A percentile compares a stretch with the other conserved stretches of the same genome.
These are phyloP conservation scores for Boletus vermiculosoides DNA, from an alignment of 768 basidiomycete species.

Conservation along the genomic window DNA sequence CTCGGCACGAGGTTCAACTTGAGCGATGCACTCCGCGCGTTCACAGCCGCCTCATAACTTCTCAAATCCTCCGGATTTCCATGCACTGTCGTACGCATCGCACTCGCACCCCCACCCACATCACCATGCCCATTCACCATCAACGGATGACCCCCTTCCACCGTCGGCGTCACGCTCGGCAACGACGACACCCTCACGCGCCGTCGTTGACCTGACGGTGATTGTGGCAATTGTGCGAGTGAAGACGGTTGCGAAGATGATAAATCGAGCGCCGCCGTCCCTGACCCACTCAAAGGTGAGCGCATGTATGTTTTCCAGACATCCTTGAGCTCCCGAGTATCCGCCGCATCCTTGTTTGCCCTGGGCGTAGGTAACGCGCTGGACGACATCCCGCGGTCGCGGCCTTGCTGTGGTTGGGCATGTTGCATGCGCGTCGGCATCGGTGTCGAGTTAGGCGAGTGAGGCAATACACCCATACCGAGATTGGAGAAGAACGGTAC, in stretches of 20 bases:
- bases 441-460: conserved; percentile 49
- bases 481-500: conserved; percentile 58
- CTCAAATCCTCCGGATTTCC: conserved; percentile 59
- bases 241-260: conserved; percentile 11
- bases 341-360: conserved; percentile 33
- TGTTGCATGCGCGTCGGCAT: conserved; percentile 39
- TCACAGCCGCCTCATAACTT: conserved; percentile 72
- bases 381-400: conserved; percentile 27
- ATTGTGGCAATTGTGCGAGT: conserved; percentile 24
- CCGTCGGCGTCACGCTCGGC: conserved; percentile 67
- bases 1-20: conserved; percentile 54
- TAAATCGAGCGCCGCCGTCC: conserved; percentile 8
- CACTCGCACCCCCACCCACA: too few species aligned
- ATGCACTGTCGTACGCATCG: conserved; percentile 42
- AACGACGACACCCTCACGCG: conserved; percentile 64
- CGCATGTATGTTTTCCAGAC: conserved; percentile 77
- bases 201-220: conserved; percentile 33
- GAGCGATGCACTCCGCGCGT: conserved; percentile 63
- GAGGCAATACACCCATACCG: conserved; percentile 26
- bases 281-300: conserved; percentile 53
- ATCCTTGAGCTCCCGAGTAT: conserved; percentile 54
- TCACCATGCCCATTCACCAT: conserved; percentile 20
- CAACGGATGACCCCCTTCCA: conserved; percentile 22
- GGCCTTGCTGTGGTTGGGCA: conserved; percentile 13
- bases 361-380: conserved; percentile 34